Evolutionary conservation across 345 rosid species (phyloP).

Genomic region (Rhizophora apiculata): DNA sequence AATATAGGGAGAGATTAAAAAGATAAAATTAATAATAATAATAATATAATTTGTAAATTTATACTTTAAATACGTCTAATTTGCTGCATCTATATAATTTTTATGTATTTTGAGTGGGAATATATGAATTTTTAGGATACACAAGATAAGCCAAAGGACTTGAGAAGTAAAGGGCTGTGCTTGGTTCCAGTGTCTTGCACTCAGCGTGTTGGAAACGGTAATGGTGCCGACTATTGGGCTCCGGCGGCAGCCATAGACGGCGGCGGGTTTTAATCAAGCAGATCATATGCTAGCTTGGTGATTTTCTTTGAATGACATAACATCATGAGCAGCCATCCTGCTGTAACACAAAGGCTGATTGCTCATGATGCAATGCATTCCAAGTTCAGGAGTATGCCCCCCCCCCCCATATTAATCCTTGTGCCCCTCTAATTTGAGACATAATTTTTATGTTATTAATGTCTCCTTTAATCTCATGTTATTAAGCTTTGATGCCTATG

Average conservation of each 20-base stretch:
- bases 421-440: conserved; percentile 1
- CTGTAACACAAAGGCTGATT: conserved; percentile 50
- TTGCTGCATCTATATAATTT: too few relatives aligned
- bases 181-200: conserved; percentile 75
- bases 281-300: not conserved
- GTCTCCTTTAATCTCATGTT: not conserved
- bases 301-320: conserved; percentile 35
- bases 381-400: not conserved
- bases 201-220: conserved; percentile 60
- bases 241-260: conserved; percentile 51
- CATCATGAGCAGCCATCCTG: conserved; percentile 61
- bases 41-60: too few relatives aligned
- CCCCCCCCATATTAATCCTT: conserved; percentile 1
- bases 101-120: too few relatives aligned
- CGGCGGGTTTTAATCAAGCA: conserved; percentile 32
- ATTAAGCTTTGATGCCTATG: not conserved
- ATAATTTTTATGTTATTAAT: not conserved
- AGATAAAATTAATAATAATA: too few relatives aligned
- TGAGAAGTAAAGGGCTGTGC: conserved; percentile 78
- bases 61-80: too few relatives aligned
- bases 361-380: conserved; percentile 70
- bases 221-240: conserved; percentile 80
- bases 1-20: too few relatives aligned
- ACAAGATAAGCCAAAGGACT: conserved; percentile 44
- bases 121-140: conserved; percentile 27